phyloP scores from a whole-genome alignment of 2,329 filamentous ascomycete species.

The Camillea tinctor region DNA sequence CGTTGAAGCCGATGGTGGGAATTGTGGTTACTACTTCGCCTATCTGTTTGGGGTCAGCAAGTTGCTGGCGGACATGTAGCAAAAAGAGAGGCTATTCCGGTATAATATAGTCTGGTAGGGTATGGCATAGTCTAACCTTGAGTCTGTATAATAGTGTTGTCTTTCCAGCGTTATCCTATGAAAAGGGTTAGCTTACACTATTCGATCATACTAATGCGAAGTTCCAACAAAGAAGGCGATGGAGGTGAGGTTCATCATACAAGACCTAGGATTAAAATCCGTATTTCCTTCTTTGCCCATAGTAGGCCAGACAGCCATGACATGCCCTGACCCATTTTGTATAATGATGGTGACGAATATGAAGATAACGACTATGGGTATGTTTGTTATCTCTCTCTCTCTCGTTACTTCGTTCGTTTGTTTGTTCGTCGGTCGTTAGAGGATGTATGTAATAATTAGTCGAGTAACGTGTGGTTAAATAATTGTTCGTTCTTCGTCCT shows the following conservation, averaged over 20 bases:
- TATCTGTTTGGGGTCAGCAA: conserved; percentile 57
- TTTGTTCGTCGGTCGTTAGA: too few relatives aligned
- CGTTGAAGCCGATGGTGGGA: conserved; percentile 98
- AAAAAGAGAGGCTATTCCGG: conserved; percentile 6
- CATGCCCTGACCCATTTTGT: conserved; percentile 62
- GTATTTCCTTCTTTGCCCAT: conserved; percentile 95
- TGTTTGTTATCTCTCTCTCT: too few relatives aligned
- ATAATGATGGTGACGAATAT: background rate
- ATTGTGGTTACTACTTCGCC: conserved; percentile 99
- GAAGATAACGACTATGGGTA: too few relatives aligned
- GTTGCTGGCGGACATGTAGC: too few relatives aligned
- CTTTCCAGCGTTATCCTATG: conserved; percentile 95
- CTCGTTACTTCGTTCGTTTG: too few relatives aligned
- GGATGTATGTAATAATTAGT: too few relatives aligned
- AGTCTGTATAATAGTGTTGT: conserved; percentile 94
- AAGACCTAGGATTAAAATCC: conserved; percentile 91
- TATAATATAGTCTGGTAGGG: too few relatives aligned
- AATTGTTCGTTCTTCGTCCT: too few relatives aligned
- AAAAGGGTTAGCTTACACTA: conserved; percentile 7
- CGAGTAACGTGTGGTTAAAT: too few relatives aligned
- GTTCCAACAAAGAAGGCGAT: conserved; percentile 10
- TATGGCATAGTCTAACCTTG: conserved; percentile 59
- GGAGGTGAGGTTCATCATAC: conserved; percentile 51
- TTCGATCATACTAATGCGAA: conserved; percentile 1
- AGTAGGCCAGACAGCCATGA: conserved; percentile 71